Conservation (phyloP, 441 rosid species). For the Populus trichocarpa region DNA sequence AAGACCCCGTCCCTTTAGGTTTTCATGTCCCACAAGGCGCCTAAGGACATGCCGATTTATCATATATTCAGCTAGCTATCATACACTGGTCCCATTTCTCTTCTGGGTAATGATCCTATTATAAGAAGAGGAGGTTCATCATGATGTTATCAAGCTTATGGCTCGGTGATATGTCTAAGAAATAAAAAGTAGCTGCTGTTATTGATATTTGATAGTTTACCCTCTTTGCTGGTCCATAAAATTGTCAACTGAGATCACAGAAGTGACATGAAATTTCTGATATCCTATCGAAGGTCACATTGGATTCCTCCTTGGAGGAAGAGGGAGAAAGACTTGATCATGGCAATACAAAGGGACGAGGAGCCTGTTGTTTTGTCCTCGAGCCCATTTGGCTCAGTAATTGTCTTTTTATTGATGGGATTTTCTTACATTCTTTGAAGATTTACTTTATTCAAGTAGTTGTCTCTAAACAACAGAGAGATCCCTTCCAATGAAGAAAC, state of each 20-base stretch:
- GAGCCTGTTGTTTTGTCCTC: constrained; percentile 11
- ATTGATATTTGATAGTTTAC: not conserved
- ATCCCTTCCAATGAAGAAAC: constrained; percentile 4
- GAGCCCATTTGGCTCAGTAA: not conserved
- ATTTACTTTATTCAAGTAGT: not conserved
- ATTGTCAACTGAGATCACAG: constrained; percentile 17
- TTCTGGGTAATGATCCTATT: not conserved
- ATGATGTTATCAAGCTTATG: not conserved
- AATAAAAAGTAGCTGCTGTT: not conserved
- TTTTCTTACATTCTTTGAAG: not conserved
- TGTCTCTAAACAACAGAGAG: not conserved
- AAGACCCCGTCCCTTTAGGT: constrained; percentile 5
- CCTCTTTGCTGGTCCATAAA: not conserved
- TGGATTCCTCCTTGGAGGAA: constrained; percentile 30
- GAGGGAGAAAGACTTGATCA: not conserved
- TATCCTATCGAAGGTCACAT: constrained; percentile 21
- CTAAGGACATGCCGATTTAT: not conserved
- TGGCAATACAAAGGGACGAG: not conserved
- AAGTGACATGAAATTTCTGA: constrained; percentile 5
- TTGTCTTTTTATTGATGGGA: constrained; percentile 5
- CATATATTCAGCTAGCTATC: not conserved
- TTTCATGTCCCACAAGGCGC: constrained; percentile 5
- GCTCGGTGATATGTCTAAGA: not conserved
- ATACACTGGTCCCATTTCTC: not conserved
- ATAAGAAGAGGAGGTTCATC: not conserved